Base-by-base conservation (phyloP, 257 asterid genomes). In the Jasminum sambac region DNA sequence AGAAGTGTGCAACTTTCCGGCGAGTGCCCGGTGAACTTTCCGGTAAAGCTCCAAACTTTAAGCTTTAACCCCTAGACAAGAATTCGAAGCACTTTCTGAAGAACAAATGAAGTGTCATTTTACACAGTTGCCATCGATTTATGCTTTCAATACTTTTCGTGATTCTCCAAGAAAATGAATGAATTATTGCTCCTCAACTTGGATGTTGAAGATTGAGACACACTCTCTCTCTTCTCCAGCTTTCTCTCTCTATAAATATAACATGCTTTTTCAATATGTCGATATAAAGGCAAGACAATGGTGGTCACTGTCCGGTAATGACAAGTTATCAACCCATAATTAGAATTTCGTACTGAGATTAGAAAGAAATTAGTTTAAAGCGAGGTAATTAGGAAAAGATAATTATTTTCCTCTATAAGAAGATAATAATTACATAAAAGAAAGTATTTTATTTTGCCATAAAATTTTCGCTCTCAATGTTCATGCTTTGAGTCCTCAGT, bases 1-100 rank as follows among this genome's bases (percentile, higher is more conserved):
- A 52, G 3, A 21, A 52, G 13, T 8, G 2, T 8, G 30, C 61
- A 9, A 52, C 5, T 21, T 52, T 13, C 58, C 76, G 64, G 70
- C 57, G 74, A 74, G 72, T 73, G 64, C 77, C 90, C 87, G 87
- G 52, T 72, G 82, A 72, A 19, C 64, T 83, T 79, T 76, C 87
- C 84, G 85, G 86, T 77, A 26, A 73, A 78, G 62, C 77, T 74
- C 62, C 68, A 21, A 83, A 80, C 82, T 81, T 78, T 77, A 67
- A 77, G 74, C 78, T 70, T 76, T 76, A 52, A 72, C 78, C 72
- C 67, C 67, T 68, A 46, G 58, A 68, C 69, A 65, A 69, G 39
- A 62, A 58, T 19, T 42, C 50, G 30, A 21, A 36, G 23, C 63
- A 21, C 25, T 17, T 43, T n/a, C 13, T 8, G 43, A 55, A 50